Conservation (phyloP, 2,329 filamentous ascomycete genomes). For the Fusarium continuum region DNA sequence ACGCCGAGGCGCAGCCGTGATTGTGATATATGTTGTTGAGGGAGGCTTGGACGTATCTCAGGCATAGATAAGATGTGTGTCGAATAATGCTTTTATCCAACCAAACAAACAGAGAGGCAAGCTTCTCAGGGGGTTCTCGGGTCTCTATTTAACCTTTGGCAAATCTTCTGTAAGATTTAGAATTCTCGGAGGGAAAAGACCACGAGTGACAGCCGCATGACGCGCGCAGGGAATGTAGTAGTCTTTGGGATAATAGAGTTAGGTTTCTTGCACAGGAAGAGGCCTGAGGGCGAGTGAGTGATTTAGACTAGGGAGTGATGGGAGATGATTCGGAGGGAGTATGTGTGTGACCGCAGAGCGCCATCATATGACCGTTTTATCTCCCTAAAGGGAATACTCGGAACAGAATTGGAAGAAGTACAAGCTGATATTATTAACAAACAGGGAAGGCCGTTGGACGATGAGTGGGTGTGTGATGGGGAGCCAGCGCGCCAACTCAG, state of each 20-base stretch:
- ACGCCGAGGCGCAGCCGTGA: conserved; percentile 29
- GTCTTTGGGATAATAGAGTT: conserved; percentile 9
- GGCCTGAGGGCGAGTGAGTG: not conserved
- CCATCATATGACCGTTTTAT: conserved; percentile 34
- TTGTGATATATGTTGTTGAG: conserved; percentile 23
- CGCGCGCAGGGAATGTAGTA: conserved; percentile 18
- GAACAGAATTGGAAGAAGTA: conserved; percentile 22
- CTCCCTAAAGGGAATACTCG: conserved; percentile 26
- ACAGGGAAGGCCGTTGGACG: conserved; percentile 5
- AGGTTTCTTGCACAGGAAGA: conserved; percentile 3
- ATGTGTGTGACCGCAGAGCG: conserved; percentile 27
- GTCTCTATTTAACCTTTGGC: conserved; percentile 30
- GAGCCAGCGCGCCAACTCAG: conserved; percentile 19
- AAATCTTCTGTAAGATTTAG: conserved; percentile 23
- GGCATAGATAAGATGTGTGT: conserved; percentile 15
- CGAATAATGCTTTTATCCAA: conserved; percentile 25
- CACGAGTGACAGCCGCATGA: conserved; percentile 34
- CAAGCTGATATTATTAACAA: conserved; percentile 13
- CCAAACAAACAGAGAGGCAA: conserved; percentile 18
- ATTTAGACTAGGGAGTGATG: not conserved
- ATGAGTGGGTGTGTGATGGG: conserved; percentile 26
- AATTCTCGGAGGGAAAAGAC: conserved; percentile 3
- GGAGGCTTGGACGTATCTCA: conserved; percentile 33
- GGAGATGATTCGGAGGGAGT: conserved; percentile 9
- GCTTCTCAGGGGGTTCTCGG: conserved; percentile 9